Evolutionary conservation across 257 asterid genomes (phyloP), one percentile per base, ranked within the genome.

Genomic region (Thymus mandschuricus): DNA sequence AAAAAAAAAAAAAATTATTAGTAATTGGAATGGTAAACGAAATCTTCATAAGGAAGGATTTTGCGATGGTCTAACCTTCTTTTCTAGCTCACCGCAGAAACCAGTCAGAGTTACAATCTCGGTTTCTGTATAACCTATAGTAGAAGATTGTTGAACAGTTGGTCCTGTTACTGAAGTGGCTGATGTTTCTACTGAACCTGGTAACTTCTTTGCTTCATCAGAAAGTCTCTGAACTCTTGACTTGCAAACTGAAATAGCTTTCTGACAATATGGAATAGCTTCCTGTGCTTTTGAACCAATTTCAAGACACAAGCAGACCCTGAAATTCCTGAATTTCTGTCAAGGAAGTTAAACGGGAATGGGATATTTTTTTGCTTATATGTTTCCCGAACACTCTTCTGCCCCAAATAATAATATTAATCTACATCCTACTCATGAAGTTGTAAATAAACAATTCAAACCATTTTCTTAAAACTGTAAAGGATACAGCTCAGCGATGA

Each of bases 401-500:
- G 45, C 50, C 40, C 49, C 0, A 38, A 64, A 50, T 62, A 51
- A 55, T 30, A 29, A 46, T n/a, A 15, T 45, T 40, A 29, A 10
- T 63, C 27, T 43, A 2, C 54, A 44, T 21, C 21, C 68, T 41
- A 61, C 67, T 38, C 50, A 40, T 40, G 34, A 62, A 62, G 8
- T 41, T 63, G 55, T 12, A 64, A 4, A 45, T 7, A 44, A 21
- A 21, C 21, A 27, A 45, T 28, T 58, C 48, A 43, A 40, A 50
- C 15, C 57, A 11, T 44, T 9, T 49, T 9, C 49, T 46, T 64
- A 40, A 73, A 64, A 58, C 54, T 30, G 34, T 13, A 40, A 86
- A 38, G 99, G 97, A 92, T 95, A 92, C 98, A 95, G 82, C 82
- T 92, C 99, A 60, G 98, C 98, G 8, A 92, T 69, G 75, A 78